Evolutionary conservation across 2,329 filamentous ascomycete genomes (phyloP), one percentile per base, ranked within the genome.

Genomic region (Trichoderma afroharzianum): DNA sequence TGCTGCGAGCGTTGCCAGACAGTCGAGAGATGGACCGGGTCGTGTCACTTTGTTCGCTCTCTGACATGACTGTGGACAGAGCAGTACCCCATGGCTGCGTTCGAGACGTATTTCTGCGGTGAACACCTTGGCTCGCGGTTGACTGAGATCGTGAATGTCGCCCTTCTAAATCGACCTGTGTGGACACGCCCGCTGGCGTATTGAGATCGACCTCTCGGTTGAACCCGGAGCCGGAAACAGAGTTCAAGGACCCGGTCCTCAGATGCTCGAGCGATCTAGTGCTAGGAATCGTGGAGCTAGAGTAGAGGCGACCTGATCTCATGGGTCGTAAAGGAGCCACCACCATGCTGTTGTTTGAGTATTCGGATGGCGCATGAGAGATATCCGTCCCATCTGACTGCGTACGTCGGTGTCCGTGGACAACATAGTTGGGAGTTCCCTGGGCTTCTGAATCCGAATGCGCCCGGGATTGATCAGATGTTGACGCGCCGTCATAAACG

Each of bases 41-140:
- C 18, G 83, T 82, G 36, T 85, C 81, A 76, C 85, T 89, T 57
- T 80, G 83, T 73, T 91, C 89, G 76, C 87, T 88, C 77, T 90
- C 89, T 39, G 89, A 91, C 79, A 86, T 82, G 73, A 91, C 88
- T 58, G 88, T 90, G 50, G 89, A 91, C 55, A 91, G 83, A 79
- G 90, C 88, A 58, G 87, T 87, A 79, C 88, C 90, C 88, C 88
- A 90, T 84, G 87, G 87, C 76, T 89, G 88, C 70, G 47, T 68
- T 9, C 74, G 72, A 18, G 77, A 68, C 32, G 72, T 68, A 15
- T 33, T 68, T n/a, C 67, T 68, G 30, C 72, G 72, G 15, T 63
- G n/a, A 7, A 39, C n/a, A 50, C 32, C 21, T 24, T 62, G 43
- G n/a, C 59, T 64, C n/a, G 47, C 32, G 18, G 28, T n/a, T 28